Evolutionary conservation across 116 monocot genomes (phyloP), one percentile per base, ranked within the genome.

Genomic region (Cymodocea nodosa): DNA sequence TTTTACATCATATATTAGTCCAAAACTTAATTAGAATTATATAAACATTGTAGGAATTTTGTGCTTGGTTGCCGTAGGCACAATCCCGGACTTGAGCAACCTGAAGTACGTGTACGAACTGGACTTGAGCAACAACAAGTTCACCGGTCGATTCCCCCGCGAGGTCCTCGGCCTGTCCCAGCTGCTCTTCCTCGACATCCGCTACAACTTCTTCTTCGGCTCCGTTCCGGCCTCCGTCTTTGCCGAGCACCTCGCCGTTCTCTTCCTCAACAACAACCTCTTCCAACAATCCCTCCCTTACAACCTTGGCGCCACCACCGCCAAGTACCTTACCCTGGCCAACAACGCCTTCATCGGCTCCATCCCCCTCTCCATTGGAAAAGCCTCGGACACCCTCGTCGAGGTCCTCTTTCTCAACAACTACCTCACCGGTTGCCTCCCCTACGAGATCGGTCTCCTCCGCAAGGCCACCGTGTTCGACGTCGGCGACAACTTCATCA

Each of bases 391-490:
- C 15, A 73, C 72, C 5, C 77, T 83, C 52, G 4, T 61, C 20
- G 84, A 84, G 50, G 76, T 81, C 10, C 76, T 87, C n/a, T 72
- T 87, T 56, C 78, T 87, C 64, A 84, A 84, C 77, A 87, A 87
- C 78, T 51, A 25, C 57, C 76, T 87, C 56, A 69, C 76, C 66
- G 87, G 87, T 22, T 87, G 84, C 70, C 71, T 87, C 17, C 87
- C 87, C 2, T 72, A 77, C 60, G 76, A 84, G 79, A 74, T 87
- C 54, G 84, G 84, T 0, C 35, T 79, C 3, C 81, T 87, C 0
- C n/a, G 19, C 50, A 54, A 65, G 13, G 69, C 75, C 15, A 76
- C 77, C n/a, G 74, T 87, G 17, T 87, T 84, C 58, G 87, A 87
- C 60, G 87, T 52, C 30, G 81, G 79, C 2, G 10, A 0, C 49